A percentile compares a stretch with the other conserved stretches of the same genome.
Evolutionary conservation across 2,329 filamentous ascomycete genomes (phyloP).

Genomic region (Pseudogymnoascus sp.): DNA sequence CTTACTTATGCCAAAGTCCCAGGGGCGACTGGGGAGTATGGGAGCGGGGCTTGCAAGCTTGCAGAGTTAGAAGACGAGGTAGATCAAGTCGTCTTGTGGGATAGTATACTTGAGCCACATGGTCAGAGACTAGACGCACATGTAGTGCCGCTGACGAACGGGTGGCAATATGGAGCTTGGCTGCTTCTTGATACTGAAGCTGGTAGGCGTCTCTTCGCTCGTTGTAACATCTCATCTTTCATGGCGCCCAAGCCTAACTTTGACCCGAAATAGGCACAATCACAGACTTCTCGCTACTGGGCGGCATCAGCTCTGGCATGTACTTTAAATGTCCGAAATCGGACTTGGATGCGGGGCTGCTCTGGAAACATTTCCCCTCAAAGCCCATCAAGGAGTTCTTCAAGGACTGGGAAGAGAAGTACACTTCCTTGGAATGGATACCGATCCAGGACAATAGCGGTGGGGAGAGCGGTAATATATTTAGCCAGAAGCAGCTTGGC

Average conservation of each 20-base stretch:
- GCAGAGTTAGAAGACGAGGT: background rate
- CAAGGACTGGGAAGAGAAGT: slow-evolving; percentile 9
- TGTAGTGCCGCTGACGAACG: slow-evolving; percentile 12
- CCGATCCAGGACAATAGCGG: background rate
- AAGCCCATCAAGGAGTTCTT: slow-evolving; percentile 11
- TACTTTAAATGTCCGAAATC: background rate
- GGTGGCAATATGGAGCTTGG: slow-evolving; percentile 11
- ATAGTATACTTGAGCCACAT: slow-evolving; percentile 5
- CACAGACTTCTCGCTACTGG: background rate
- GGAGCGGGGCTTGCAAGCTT: background rate
- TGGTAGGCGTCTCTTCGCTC: slow-evolving; percentile 8
- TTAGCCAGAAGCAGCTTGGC: background rate
- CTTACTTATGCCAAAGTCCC: slow-evolving; percentile 10
- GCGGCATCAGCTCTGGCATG: background rate
- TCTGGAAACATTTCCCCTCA: slow-evolving; percentile 9
- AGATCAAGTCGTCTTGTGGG: background rate
- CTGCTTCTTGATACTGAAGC: slow-evolving; percentile 12
- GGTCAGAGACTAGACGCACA: slow-evolving; percentile 9
- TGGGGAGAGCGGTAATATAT: background rate
- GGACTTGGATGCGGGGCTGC: background rate
- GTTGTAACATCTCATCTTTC: background rate
- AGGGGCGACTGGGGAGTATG: background rate
- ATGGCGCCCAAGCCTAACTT: background rate
- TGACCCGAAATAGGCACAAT: background rate
- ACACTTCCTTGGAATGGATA: slow-evolving; percentile 5